Base-by-base conservation (phyloP, 2,329 filamentous ascomycete genomes). In the Coniella lustricola region DNA sequence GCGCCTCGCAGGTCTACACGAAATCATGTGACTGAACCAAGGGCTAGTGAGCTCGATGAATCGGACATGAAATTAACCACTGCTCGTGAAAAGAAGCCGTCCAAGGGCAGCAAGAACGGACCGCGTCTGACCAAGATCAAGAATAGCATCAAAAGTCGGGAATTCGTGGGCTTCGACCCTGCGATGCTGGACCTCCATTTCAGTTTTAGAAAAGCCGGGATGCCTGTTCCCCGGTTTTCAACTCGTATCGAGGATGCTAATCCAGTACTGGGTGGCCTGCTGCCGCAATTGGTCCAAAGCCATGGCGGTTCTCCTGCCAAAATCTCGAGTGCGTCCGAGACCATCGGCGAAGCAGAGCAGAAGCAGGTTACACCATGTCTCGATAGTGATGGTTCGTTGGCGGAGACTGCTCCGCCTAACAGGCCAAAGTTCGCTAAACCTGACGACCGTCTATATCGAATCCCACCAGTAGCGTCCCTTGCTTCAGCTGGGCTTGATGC, bases 101-200 rank as follows among this genome's bases (percentile, higher is more conserved):
- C 34, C 5, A 38, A 32, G 22, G 25, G 31, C n/a, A 36, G 25
- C 21, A 35, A 36, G 12, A 14, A 18, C 8, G 37, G 35, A 2
- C 70, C 69, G 10, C 64, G 64, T 8, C 62, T 74, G 16, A 63
- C 64, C 1, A 67, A 59, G 36, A 60, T 75, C 49, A 65, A 67
- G 18, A 72, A 67, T 54, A 67, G 68, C 36, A 60, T 74, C 38
- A 72, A 66, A 51, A 73, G 72, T 56, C 70, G 61, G 52, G 72
- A 75, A 48, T 65, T 75, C n/a, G 62, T 75, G 44, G 72, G 72
- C 3, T 69, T 67, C 39, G 40, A 47, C 3, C 39, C 52, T 14
- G 33, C 36, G 20, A 40, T 44, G 16, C 44, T 48, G 35, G 48
- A 50, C 7, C 48, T 40, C 9, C 39, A 40, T 36, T 40, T 48